Percentiles rank a stretch among this genome's conserved stretches.
phyloP scores from a whole-genome alignment of 2,329 filamentous ascomycete genomes.

The Amesomyces nigricolor region DNA sequence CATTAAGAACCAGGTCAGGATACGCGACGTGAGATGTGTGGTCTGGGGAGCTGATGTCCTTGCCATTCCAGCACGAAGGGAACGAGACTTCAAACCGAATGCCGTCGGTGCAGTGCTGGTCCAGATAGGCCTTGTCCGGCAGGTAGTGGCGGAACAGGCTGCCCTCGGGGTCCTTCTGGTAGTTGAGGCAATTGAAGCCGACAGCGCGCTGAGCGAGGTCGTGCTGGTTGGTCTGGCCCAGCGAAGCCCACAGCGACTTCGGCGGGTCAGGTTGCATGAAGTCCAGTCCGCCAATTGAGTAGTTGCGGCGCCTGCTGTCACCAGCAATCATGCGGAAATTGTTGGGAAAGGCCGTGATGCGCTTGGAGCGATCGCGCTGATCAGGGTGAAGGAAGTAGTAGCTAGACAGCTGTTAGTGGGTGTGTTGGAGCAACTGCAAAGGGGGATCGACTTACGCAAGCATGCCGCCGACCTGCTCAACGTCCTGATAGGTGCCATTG shows the following conservation, averaged over 20 bases:
- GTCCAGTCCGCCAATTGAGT: conserved; percentile 62
- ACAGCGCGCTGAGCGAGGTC: conserved; percentile 73
- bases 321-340: conserved; percentile 81
- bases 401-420: conserved; percentile 37
- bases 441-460: conserved; percentile 59
- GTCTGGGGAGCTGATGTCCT: conserved; percentile 49
- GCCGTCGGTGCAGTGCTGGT: conserved; percentile 76
- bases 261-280: conserved; percentile 57
- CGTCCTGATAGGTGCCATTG: conserved; percentile 62
- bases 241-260: conserved; percentile 63
- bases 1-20: conserved; percentile 69
- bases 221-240: conserved; percentile 59
- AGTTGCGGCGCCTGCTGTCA: conserved; percentile 61
- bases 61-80: conserved; percentile 82
- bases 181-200: conserved; percentile 95
- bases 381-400: conserved; percentile 72
- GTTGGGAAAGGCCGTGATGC: conserved; percentile 66
- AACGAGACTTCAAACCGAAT: conserved; percentile 81
- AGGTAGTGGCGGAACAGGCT: conserved; percentile 77
- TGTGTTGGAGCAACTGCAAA: background rate
- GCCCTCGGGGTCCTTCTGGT: conserved; percentile 57
- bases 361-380: conserved; percentile 29
- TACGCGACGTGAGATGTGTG: conserved; percentile 69
- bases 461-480: conserved; percentile 74
- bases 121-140: conserved; percentile 73